Conservation (phyloP, 345 rosid genomes). For the Populus tremula region DNA sequence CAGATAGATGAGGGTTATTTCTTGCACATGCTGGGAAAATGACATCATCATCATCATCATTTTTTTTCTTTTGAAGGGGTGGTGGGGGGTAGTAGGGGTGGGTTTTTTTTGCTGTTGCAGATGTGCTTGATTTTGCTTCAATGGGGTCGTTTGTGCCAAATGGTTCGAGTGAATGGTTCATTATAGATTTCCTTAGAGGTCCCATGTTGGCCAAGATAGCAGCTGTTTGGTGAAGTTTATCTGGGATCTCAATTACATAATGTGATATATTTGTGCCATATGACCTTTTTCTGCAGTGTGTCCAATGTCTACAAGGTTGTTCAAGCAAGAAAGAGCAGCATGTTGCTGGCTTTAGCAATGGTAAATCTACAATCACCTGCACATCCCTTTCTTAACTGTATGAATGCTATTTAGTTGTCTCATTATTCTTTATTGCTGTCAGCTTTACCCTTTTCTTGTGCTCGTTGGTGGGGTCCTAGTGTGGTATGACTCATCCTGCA, state of each 20-base stretch:
- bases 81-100: neutral
- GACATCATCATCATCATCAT: neutral
- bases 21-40: neutral
- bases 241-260: conserved; percentile 8
- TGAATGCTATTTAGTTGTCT: conserved; percentile 14
- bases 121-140: neutral
- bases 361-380: conserved; percentile 35
- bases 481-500: conserved; percentile 50
- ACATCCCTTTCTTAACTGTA: neutral
- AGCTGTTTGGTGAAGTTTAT: conserved; percentile 2
- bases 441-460: conserved; percentile 79
- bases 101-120: neutral
- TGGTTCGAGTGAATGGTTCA: neutral
- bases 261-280: neutral
- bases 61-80: neutral
- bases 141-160: neutral
- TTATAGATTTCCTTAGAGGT: neutral
- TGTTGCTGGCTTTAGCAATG: conserved; percentile 89
- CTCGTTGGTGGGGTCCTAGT: conserved; percentile 75
- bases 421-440: conserved; percentile 25
- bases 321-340: conserved; percentile 78
- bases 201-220: neutral
- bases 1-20: neutral
- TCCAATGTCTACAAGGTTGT: conserved; percentile 77
- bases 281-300: conserved; percentile 43